Evolutionary conservation across 139 green algal genomes (phyloP), one percentile per base, ranked within the genome.

Genomic region (Chlorella vulgaris): DNA sequence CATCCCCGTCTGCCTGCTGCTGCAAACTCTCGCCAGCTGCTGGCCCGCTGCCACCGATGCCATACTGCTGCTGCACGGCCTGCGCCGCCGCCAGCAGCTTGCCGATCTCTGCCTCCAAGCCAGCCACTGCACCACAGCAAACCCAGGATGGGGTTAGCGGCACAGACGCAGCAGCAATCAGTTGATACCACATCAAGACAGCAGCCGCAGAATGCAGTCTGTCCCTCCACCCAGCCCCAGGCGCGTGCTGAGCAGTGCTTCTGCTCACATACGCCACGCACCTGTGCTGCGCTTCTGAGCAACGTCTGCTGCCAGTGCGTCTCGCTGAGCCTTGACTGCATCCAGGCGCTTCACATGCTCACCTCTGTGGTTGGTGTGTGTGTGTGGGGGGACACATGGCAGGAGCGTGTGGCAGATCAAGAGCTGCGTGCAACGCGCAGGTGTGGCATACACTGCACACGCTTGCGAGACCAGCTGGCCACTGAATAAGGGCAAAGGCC

Each of bases 251-350:
- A n/a, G n/a, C n/a, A n/a, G n/a, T n/a, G n/a, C n/a, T n/a, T n/a
- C n/a, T n/a, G n/a, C n/a, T n/a, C n/a, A n/a, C 63, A 70, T 1
- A 29, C 40, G 8, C 50, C 40, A 35, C 68, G 2, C 71, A 68
- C 73, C 74, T 2, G 62, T 73, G 74, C 79, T 83, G 39, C 84
- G 77, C 38, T 84, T 81, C 63, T 74, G 47, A 13, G 84, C 84
- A 38, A 88, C 78, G 21, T 88, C 84, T 13, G 84, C 43, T 6
- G 84, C 84, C 51, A 88, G 63, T 0, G 40, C 43, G 31, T 88
- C 84, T 0, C 84, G 70, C 73, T 66, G 36, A 35, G 78, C 71
- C 33, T 80, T 80, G n/a, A 88, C 38, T 8, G 21, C 84, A 24
- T 85, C 79, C 74, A 88, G 63, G 73, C 80, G 47, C 76, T 78